These are phyloP conservation scores for Zelonia costaricensis DNA, from an alignment of 208 protist species.

Conservation along the genomic window DNA sequence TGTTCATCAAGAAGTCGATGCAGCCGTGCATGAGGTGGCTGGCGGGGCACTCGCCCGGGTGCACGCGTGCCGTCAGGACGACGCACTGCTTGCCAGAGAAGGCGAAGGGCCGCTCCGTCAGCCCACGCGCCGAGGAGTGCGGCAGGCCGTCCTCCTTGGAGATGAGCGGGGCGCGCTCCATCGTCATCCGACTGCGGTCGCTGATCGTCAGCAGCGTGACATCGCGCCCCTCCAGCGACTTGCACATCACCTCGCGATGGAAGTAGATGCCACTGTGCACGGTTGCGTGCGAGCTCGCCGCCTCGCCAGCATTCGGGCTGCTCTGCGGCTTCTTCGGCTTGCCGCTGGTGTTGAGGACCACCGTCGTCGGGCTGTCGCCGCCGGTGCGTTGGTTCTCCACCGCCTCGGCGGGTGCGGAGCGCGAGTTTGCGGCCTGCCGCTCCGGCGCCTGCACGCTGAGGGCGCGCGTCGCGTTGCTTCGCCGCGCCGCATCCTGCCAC, in stretches of 20 bases:
- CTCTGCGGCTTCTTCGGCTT: background rate
- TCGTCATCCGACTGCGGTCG: conserved; percentile 45
- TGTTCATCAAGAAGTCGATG: conserved; percentile 86
- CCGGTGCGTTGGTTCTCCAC: background rate
- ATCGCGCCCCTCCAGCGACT: conserved; percentile 75
- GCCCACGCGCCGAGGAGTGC: conserved; percentile 51
- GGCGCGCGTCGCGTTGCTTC: conserved; percentile 16
- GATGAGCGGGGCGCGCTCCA: conserved; percentile 34
- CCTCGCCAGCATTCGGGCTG: background rate
- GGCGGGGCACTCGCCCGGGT: conserved; percentile 92
- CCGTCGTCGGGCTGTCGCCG: background rate
- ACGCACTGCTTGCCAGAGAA: conserved; percentile 78
- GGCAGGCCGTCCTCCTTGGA: conserved; percentile 52
- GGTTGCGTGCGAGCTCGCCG: background rate
- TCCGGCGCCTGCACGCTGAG: conserved; percentile 6
- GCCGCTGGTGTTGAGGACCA: background rate
- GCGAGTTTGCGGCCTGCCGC: background rate
- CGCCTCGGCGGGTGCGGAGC: background rate
- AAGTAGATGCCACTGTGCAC: conserved; percentile 63
- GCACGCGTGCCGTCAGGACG: conserved; percentile 90
- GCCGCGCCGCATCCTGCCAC: conserved; percentile 50
- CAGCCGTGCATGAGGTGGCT: conserved; percentile 94
- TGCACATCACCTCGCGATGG: conserved; percentile 85
- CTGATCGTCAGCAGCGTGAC: conserved; percentile 92
- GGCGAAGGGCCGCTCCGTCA: conserved; percentile 53